phyloP scores from a whole-genome alignment of 805 yeast genomes.

The Vanderwaltozyma verrucispora region DNA sequence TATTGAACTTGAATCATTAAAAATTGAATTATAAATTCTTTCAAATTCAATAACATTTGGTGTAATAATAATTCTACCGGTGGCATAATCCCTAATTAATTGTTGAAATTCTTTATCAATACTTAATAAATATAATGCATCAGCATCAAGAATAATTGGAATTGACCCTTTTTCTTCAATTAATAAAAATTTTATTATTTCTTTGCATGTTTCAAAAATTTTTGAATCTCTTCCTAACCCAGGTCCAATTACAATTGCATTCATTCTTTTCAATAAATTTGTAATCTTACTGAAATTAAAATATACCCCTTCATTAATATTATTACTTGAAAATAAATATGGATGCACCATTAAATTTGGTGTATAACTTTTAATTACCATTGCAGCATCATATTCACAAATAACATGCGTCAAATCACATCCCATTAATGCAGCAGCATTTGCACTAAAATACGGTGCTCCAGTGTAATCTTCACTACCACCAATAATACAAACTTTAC shows the following conservation, averaged over 20 bases:
- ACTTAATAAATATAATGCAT: conserved; percentile 63
- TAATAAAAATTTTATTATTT: conserved; percentile 35
- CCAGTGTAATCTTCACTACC: conserved; percentile 97
- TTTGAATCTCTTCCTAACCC: conserved; percentile 79
- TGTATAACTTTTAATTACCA: conserved; percentile 74
- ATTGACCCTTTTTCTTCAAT: conserved; percentile 45
- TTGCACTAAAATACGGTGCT: conserved; percentile 87
- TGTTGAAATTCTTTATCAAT: conserved; percentile 14
- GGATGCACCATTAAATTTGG: conserved; percentile 98
- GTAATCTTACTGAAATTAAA: conserved; percentile 48
- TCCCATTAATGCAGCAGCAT: conserved; percentile 76
- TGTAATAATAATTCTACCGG: conserved; percentile 58
- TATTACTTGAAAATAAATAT: conserved; percentile 39
- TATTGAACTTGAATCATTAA: conserved; percentile 17
- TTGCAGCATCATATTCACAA: conserved; percentile 73
- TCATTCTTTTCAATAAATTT: conserved; percentile 51
- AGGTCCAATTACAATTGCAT: conserved; percentile 83
- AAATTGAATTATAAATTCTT: conserved; percentile 46
- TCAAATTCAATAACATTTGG: conserved; percentile 85
- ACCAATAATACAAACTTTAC: conserved; percentile 86
- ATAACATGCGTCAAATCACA: conserved; percentile 82
- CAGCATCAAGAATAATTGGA: conserved; percentile 86
- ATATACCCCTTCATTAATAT: no score
- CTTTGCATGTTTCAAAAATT: conserved; percentile 52
- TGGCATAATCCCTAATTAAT: conserved; percentile 39